phyloP scores from a whole-genome alignment of 108 stramenopile genomes.

The Fistulifera solaris region DNA sequence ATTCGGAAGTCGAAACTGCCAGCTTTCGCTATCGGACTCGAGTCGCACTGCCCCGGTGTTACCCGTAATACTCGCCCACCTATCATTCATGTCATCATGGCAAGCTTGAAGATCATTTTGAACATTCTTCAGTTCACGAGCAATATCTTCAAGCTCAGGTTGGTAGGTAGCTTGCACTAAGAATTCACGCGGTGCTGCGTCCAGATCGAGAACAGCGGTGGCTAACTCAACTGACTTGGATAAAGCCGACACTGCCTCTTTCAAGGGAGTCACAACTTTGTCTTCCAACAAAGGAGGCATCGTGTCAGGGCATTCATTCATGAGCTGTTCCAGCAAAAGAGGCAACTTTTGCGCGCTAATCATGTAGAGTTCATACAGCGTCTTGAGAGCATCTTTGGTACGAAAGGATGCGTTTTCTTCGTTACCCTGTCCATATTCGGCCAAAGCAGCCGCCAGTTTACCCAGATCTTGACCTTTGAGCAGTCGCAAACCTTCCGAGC shows the following conservation, averaged over 20 bases:
- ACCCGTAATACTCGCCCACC: conserved; percentile 29
- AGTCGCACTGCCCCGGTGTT: conserved; percentile 36
- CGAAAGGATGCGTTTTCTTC: conserved; percentile 4
- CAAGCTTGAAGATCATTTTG: conserved; percentile 57
- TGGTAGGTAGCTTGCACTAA: conserved; percentile 55
- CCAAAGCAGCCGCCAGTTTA: conserved; percentile 14
- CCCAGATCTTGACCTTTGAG: conserved; percentile 44
- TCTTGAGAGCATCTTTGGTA: conserved; percentile 52
- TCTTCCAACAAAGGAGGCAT: conserved; percentile 7
- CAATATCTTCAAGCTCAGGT: conserved; percentile 58
- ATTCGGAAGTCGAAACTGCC: conserved; percentile 74
- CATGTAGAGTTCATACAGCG: conserved; percentile 65
- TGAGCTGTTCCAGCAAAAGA: conserved; percentile 36
- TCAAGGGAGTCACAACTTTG: conserved; percentile 4
- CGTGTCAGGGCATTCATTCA: conserved; percentile 1
- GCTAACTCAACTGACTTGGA: conserved; percentile 31
- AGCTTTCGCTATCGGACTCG: conserved; percentile 48
- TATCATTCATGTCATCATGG: conserved; percentile 52
- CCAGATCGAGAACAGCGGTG: conserved; percentile 70
- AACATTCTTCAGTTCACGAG: conserved; percentile 52
- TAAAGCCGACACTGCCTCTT: conserved; percentile 26
- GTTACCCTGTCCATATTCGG: background rate
- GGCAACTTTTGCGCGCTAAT: conserved; percentile 57
- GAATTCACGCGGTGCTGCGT: conserved; percentile 80
- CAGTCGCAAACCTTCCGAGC: conserved; percentile 51